Base-by-base conservation (phyloP, 1,284 basidiomycete genomes). In the Leccinum subrobustum region DNA sequence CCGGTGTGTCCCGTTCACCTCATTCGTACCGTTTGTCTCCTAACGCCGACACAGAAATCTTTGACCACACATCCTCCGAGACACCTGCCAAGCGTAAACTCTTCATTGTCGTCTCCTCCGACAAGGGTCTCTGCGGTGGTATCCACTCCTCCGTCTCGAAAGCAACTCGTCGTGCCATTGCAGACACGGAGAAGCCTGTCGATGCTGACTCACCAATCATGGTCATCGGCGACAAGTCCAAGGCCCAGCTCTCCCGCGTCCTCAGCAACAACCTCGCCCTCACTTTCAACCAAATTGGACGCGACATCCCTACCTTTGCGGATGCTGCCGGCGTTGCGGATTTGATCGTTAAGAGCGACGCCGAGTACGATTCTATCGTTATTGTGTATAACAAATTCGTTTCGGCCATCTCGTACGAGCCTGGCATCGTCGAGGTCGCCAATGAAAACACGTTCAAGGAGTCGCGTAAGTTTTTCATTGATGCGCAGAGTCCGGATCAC, bases 81-180 rank as follows among this genome's bases (percentile, higher is more conserved):
- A 82, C 83, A 60, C 75, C 83, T 11, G 76, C 81, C 35, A 81
- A 86, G 70, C 88, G 87, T 78, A 90, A 92, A 73, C 91, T 98
- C 68, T 93, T 96, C 81, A 78, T 99, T 68, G 92, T 96, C 76
- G 78, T 96, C 71, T 97, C 96, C 54, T 98, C 96, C 61, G 96
- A 99, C 88, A 96, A 97, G 83, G 96, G 97, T 81, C 93, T 99
- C 62, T 99, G 96, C 77, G 97, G 97, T 81, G 97, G 97, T 87
- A 98, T 99, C 75, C 96, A 99, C 84, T 98, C 96, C 48, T 95
- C 94, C 63, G 92, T 99, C 72, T 86, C 92, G 69, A 98, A 98
- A 81, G 84, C 86, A 57, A 92, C 93, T 63, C 92, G 92, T 69
- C 84, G 84, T 63, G 88, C 85, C 54, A 71, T 90, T 55, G 75